Evolutionary conservation across 495 filamentous ascomycete genomes (phyloP).

Genomic region (Penicillium longicatenatum): DNA sequence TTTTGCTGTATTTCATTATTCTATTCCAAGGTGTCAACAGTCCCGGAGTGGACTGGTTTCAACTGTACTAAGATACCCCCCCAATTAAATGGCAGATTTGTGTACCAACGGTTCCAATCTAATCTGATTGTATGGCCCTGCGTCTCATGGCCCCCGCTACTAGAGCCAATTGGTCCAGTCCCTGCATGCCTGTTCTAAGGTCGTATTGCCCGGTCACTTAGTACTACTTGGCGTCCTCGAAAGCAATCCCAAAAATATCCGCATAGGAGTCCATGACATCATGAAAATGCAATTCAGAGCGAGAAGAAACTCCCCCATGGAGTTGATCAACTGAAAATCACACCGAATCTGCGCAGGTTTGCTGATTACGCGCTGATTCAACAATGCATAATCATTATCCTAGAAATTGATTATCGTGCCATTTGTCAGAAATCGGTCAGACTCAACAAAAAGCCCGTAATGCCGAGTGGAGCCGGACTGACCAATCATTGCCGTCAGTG

Average conservation of each 20-base stretch:
- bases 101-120: background rate
- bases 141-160: background rate
- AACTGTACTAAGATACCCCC: slow-evolving; percentile 23
- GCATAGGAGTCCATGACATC: background rate
- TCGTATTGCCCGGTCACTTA: background rate
- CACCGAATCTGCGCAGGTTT: background rate
- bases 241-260: background rate
- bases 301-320: background rate
- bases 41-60: slow-evolving; percentile 1
- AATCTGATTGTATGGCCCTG: background rate
- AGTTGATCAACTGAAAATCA: background rate
- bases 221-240: background rate
- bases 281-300: background rate
- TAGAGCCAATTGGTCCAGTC: slow-evolving; percentile 3
- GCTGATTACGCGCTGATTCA: background rate
- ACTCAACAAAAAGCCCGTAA: slow-evolving; percentile 25
- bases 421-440: slow-evolving; percentile 47
- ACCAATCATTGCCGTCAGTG: slow-evolving; percentile 20
- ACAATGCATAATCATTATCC: background rate
- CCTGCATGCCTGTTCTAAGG: slow-evolving; percentile 14
- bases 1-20: slow-evolving; percentile 9
- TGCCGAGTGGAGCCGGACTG: slow-evolving; percentile 14
- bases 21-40: slow-evolving; percentile 7
- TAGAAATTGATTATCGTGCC: slow-evolving; percentile 1
- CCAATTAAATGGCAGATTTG: background rate